phyloP scores from a whole-genome alignment of 2,329 filamentous ascomycete genomes.

The Venturia nashicola region DNA sequence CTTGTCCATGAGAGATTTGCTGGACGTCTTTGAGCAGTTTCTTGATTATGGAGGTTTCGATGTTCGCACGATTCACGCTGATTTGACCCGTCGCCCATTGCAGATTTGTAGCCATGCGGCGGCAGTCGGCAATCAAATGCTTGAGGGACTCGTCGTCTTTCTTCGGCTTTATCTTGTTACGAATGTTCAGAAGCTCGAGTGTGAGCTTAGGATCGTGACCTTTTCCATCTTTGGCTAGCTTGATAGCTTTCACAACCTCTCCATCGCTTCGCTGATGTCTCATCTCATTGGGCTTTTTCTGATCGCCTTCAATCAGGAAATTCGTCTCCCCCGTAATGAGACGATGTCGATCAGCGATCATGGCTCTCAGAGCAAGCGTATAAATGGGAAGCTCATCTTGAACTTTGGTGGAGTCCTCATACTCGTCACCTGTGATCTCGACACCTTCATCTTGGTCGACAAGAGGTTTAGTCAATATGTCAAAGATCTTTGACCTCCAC shows the following conservation, averaged over 20 bases:
- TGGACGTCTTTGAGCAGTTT: conserved; percentile 50
- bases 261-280: background rate
- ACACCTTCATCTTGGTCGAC: conserved; percentile 66
- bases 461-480: conserved; percentile 60
- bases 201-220: conserved; percentile 62
- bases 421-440: conserved; percentile 79
- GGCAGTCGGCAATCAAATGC: conserved; percentile 56
- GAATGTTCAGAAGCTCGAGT: conserved; percentile 38
- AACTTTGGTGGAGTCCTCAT: conserved; percentile 71
- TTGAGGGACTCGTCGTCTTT: conserved; percentile 52
- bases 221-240: conserved; percentile 47
- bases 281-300: conserved; percentile 25
- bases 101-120: conserved; percentile 47
- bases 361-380: conserved; percentile 62
- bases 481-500: conserved; percentile 62
- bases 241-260: conserved; percentile 33
- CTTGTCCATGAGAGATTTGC: conserved; percentile 37
- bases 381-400: conserved; percentile 87
- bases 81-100: conserved; percentile 40
- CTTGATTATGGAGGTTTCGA: conserved; percentile 55
- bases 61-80: conserved; percentile 32
- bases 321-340: conserved; percentile 69
- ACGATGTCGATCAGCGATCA: conserved; percentile 67
- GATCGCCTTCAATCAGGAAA: conserved; percentile 61
- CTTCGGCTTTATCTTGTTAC: conserved; percentile 37